A percentile compares a stretch with the other conserved stretches of the same genome.
Evolutionary conservation across 495 filamentous ascomycete species (phyloP).

Genomic region (Hyaloscypha finlandica): DNA sequence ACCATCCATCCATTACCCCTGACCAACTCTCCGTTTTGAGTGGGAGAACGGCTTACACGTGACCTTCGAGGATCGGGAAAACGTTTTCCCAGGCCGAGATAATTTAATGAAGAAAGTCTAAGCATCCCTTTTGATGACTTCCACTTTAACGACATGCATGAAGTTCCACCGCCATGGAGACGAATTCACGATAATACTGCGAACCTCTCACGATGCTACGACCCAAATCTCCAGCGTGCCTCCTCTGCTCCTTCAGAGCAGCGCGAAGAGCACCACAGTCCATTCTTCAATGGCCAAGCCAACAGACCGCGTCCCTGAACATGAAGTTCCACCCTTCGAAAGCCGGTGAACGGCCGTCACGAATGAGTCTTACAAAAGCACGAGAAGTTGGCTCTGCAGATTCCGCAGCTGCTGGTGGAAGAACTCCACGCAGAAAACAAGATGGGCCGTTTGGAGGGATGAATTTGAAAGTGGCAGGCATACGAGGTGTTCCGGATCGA

Average conservation of each 20-base stretch:
- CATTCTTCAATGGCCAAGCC: conserved; percentile 16
- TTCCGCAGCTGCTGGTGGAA: not conserved
- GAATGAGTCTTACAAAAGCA: conserved; percentile 27
- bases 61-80: not conserved
- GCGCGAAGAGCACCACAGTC: conserved; percentile 19
- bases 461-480: conserved; percentile 73
- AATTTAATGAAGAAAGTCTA: not conserved
- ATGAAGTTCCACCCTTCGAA: conserved; percentile 13
- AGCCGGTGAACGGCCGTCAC: conserved; percentile 11
- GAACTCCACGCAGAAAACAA: conserved; percentile 38
- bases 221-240: conserved; percentile 27
- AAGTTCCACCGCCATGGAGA: not conserved
- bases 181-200: not conserved
- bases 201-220: conserved; percentile 24
- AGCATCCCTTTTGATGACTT: not conserved
- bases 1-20: no score
- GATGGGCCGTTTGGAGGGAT: conserved; percentile 73
- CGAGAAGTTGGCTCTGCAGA: conserved; percentile 17
- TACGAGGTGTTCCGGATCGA: conserved; percentile 38
- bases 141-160: not conserved
- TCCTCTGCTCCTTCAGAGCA: conserved; percentile 33
- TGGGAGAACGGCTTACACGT: not conserved
- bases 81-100: not conserved
- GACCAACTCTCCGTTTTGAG: not conserved
- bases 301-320: conserved; percentile 16